Conservation (phyloP, 805 yeast genomes). For the Candida yuanshanica region DNA sequence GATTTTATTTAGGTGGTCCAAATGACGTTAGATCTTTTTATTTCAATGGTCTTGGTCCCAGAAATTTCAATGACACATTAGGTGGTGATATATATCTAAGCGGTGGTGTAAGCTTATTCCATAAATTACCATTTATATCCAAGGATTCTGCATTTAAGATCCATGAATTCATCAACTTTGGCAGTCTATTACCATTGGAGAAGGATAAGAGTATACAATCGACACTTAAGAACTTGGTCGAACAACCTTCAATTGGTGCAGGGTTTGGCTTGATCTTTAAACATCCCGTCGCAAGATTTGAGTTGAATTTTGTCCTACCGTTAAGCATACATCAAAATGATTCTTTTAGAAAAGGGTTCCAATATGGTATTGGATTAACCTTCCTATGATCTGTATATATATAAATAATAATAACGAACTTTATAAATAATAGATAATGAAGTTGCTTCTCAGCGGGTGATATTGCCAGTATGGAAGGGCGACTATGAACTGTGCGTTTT, state of each 20-base stretch:
- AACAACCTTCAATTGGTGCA: conserved; percentile 44
- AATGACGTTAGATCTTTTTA: conserved; percentile 67
- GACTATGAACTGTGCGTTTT: conserved; percentile 9
- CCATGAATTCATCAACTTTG: conserved; percentile 63
- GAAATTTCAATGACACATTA: conserved; percentile 44
- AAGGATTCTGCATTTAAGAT: conserved; percentile 49
- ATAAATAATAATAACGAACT: background rate
- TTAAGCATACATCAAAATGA: conserved; percentile 46
- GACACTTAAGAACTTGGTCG: conserved; percentile 25
- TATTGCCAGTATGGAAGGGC: no score
- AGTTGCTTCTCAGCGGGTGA: no score
- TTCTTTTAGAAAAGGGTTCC: conserved; percentile 55
- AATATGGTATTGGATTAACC: conserved; percentile 58
- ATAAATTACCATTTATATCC: conserved; percentile 50
- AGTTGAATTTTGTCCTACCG: conserved; percentile 60
- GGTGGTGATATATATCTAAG: conserved; percentile 67
- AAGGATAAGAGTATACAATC: conserved; percentile 18
- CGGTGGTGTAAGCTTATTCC: conserved; percentile 51
- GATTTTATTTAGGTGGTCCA: conserved; percentile 80
- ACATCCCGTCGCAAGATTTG: conserved; percentile 63
- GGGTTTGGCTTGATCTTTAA: conserved; percentile 58
- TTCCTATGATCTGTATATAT: conserved; percentile 34
- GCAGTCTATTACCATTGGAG: conserved; percentile 44
- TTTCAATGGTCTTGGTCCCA: conserved; percentile 61
- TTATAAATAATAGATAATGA: no score